Conservation (phyloP, 257 asterid genomes). For the Handroanthus guayacan region DNA sequence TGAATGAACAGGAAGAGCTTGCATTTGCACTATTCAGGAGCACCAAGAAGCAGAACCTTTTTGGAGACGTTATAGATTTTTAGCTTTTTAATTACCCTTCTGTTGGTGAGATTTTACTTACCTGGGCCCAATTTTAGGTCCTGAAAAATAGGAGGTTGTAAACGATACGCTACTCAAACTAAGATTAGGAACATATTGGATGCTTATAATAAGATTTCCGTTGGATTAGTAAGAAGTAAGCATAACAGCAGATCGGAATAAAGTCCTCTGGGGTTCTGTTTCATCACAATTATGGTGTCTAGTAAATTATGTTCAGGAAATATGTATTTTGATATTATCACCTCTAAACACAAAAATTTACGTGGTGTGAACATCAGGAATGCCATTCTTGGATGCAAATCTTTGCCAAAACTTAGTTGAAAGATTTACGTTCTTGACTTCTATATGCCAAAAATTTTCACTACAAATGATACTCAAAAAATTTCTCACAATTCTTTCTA, state of each 20-base stretch:
- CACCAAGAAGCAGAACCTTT: constrained; percentile 33
- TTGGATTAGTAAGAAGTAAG: no score
- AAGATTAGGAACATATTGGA: no score
- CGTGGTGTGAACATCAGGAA: neutral
- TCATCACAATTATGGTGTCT: no score
- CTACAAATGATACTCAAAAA: neutral
- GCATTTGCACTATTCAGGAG: constrained; percentile 37
- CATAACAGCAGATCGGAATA: no score
- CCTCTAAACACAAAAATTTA: neutral
- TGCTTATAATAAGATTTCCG: no score
- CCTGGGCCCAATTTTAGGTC: neutral
- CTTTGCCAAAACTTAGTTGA: neutral
- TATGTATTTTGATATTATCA: neutral
- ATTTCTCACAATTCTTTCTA: neutral
- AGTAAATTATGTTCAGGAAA: no score
- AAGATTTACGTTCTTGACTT: neutral
- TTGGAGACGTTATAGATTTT: constrained; percentile 33
- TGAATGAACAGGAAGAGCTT: constrained; percentile 39
- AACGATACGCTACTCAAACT: no score
- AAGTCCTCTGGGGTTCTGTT: no score
- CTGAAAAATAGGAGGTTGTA: neutral
- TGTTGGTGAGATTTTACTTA: no score
- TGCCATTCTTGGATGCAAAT: neutral
- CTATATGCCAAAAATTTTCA: neutral
- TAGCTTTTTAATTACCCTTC: neutral